Percentiles rank a stretch among this genome's conserved stretches.
Conservation (phyloP, 352 stramenopile species). For the Thalassiosira sp. region DNA sequence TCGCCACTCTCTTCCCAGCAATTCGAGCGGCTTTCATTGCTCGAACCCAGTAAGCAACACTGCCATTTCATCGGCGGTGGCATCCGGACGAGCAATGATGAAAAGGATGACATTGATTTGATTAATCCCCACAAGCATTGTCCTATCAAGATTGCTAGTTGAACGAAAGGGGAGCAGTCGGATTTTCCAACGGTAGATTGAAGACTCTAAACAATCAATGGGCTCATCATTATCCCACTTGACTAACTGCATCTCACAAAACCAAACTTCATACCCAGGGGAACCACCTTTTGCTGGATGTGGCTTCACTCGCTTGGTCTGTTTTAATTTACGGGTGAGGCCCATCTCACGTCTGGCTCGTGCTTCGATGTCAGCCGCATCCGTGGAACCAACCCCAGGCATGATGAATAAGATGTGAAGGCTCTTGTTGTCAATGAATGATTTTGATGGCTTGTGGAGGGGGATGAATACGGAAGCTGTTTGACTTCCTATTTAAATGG, state of each 20-base stretch:
- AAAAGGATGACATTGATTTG: not conserved
- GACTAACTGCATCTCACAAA: not conserved
- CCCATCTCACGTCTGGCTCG: not conserved
- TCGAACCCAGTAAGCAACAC: too few species aligned
- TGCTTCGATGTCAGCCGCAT: not conserved
- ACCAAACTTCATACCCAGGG: not conserved
- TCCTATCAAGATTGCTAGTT: constrained; percentile 7
- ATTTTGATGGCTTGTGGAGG: too few species aligned
- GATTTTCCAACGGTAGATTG: not conserved
- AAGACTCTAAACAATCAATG: not conserved
- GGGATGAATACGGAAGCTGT: too few species aligned
- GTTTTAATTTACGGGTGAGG: not conserved
- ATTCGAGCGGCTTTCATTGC: too few species aligned
- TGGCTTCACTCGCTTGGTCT: not conserved
- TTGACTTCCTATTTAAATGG: too few species aligned
- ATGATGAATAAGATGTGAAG: too few species aligned
- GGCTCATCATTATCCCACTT: not conserved
- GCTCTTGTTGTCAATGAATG: too few species aligned
- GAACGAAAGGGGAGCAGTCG: constrained; percentile 2
- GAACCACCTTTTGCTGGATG: constrained; percentile 3
- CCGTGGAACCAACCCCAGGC: not conserved
- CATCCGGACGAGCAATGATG: constrained; percentile 7
- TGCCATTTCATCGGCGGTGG: constrained; percentile 8
- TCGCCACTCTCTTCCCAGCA: too few species aligned
- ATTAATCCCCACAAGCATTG: not conserved